A percentile compares a stretch with the other conserved stretches of the same genome.
Evolutionary conservation across 2,329 filamentous ascomycete genomes (phyloP).

Genomic region (Blumeria graminis): DNA sequence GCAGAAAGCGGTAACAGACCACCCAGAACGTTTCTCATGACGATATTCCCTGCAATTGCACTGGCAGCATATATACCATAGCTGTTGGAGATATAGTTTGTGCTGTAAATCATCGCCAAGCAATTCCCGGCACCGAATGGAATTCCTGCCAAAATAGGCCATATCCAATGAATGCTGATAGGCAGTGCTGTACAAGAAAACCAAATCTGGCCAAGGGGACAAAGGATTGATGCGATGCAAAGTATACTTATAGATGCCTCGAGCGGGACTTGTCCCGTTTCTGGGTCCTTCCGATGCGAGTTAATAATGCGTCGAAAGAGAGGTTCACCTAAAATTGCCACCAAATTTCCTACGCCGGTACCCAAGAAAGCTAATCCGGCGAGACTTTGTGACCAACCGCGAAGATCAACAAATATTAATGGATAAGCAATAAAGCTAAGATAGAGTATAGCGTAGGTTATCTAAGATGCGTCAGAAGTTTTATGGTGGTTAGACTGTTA

Average conservation of each 20-base stretch:
- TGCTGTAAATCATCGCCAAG: slow-evolving; percentile 58
- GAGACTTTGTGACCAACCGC: slow-evolving; percentile 53
- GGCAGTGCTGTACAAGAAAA: slow-evolving; percentile 80
- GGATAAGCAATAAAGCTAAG: slow-evolving; percentile 82
- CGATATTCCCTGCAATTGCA: slow-evolving; percentile 56
- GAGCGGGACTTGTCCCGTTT: slow-evolving; percentile 47
- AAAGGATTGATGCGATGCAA: slow-evolving; percentile 49
- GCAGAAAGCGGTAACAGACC: slow-evolving; percentile 57
- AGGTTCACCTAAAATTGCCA: slow-evolving; percentile 40
- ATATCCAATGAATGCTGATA: slow-evolving; percentile 54
- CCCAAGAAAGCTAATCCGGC: slow-evolving; percentile 61
- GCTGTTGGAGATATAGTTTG: slow-evolving; percentile 54
- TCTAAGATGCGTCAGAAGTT: slow-evolving; percentile 8
- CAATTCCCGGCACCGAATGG: slow-evolving; percentile 60
- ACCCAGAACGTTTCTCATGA: slow-evolving; percentile 49
- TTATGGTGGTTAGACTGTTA: neutral
- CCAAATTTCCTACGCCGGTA: slow-evolving; percentile 35
- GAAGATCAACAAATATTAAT: slow-evolving; percentile 47
- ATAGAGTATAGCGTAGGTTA: slow-evolving; percentile 71
- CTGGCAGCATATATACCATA: slow-evolving; percentile 68
- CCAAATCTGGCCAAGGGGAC: slow-evolving; percentile 57
- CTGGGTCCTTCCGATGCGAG: slow-evolving; percentile 40
- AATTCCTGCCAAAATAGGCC: slow-evolving; percentile 53
- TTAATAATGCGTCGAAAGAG: slow-evolving; percentile 58
- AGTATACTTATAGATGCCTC: slow-evolving; percentile 67